Evolutionary conservation across 768 basidiomycete genomes (phyloP).

Genomic region (Serendipita vermifera): DNA sequence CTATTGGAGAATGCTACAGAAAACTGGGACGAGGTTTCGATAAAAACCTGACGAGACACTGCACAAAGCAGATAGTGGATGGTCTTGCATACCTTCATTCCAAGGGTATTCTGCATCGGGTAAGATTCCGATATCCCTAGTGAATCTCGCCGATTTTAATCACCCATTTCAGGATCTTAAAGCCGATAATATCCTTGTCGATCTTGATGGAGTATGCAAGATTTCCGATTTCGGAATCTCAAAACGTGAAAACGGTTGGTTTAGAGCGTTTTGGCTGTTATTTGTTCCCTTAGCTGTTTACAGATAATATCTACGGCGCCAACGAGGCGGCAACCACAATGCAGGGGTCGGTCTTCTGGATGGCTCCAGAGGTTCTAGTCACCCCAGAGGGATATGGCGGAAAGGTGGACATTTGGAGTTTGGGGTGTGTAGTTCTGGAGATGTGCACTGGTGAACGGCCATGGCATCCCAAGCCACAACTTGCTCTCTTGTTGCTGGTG

Average conservation of each 20-base stretch:
- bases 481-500: constrained; percentile 93
- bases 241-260: constrained; percentile 51
- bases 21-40: constrained; percentile 80
- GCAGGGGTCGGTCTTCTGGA: constrained; percentile 99
- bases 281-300: not conserved
- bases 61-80: constrained; percentile 80
- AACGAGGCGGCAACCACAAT: constrained; percentile 77
- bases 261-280: not conserved
- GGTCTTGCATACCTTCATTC: constrained; percentile 90
- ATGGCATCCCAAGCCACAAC: constrained; percentile 80
- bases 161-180: constrained; percentile 63
- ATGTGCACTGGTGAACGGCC: constrained; percentile 98
- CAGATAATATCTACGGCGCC: constrained; percentile 67
- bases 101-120: constrained; percentile 84
- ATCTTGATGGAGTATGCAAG: constrained; percentile 84
- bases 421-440: constrained; percentile 96
- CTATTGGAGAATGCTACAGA: constrained; percentile 77
- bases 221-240: constrained; percentile 98
- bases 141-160: constrained; percentile 3
- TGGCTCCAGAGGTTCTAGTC: constrained; percentile 92
- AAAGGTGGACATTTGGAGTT: constrained; percentile 97
- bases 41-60: constrained; percentile 83
- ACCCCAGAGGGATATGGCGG: constrained; percentile 86
- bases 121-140: constrained; percentile 24
- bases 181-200: constrained; percentile 95